These are phyloP conservation scores for Ceratobasidium sp. DNA, from an alignment of 1,284 basidiomycete species.

Conservation along the genomic window DNA sequence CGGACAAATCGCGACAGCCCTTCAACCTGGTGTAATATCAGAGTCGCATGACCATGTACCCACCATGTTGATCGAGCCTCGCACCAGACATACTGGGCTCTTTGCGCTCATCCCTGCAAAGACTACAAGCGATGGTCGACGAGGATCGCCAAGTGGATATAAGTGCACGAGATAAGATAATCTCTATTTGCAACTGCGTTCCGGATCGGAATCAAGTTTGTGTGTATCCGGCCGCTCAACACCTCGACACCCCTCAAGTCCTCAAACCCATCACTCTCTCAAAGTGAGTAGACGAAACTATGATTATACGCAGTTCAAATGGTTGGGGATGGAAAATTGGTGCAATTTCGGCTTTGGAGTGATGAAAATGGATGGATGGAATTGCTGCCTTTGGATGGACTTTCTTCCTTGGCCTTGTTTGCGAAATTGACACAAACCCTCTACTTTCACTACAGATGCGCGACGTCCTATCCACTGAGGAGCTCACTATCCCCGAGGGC, in stretches of 20 bases:
- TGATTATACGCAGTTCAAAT: neutral
- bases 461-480: constrained; percentile 93
- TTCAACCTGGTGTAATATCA: neutral
- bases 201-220: constrained; percentile 8
- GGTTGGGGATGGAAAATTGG: neutral
- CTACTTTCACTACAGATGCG: constrained; percentile 72
- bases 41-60: neutral
- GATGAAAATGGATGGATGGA: constrained; percentile 1
- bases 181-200: constrained; percentile 6
- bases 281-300: constrained; percentile 32
- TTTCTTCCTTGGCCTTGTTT: neutral
- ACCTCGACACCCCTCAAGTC: constrained; percentile 34
- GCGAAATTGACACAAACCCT: constrained; percentile 1
- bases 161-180: constrained; percentile 18
- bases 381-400: constrained; percentile 15
- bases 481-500: constrained; percentile 86
- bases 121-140: neutral
- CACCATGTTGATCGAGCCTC: constrained; percentile 37
- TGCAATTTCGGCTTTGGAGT: neutral
- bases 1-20: neutral
- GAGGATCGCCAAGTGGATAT: neutral
- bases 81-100: constrained; percentile 22
- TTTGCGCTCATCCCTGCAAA: neutral
- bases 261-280: constrained; percentile 20
- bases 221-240: constrained; percentile 8